These are phyloP conservation scores for Protomyces inouyei DNA, from an alignment of 1,139 yeast species.

Conservation along the genomic window DNA sequence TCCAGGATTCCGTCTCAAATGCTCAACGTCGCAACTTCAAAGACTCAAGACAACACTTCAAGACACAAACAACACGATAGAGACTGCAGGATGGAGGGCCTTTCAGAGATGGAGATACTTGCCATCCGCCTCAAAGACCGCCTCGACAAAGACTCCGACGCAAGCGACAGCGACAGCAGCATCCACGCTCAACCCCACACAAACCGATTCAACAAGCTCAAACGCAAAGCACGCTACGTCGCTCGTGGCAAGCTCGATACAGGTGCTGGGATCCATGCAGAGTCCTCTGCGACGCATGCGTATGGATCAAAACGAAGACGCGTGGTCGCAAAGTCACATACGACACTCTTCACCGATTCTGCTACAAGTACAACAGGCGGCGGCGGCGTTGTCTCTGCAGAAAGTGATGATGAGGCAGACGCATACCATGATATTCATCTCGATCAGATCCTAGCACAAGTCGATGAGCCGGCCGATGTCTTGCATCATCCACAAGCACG, in stretches of 20 bases:
- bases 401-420: slow-evolving; percentile 20
- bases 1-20: no score
- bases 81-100: neutral
- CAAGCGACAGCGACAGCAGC: slow-evolving; percentile 19
- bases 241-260: slow-evolving; percentile 18
- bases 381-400: neutral
- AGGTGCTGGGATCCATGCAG: slow-evolving; percentile 15
- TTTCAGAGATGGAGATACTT: slow-evolving; percentile 4
- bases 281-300: neutral
- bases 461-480: slow-evolving; percentile 27
- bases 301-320: slow-evolving; percentile 1
- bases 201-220: slow-evolving; percentile 25
- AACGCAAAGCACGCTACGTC: slow-evolving; percentile 27
- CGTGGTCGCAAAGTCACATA: neutral
- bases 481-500: slow-evolving; percentile 16
- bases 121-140: slow-evolving; percentile 6
- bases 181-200: slow-evolving; percentile 16
- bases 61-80: neutral
- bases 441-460: slow-evolving; percentile 26
- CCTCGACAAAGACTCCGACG: slow-evolving; percentile 16
- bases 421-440: slow-evolving; percentile 25
- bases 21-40: no score
- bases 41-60: no score
- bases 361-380: neutral
- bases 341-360: neutral